Conservation (phyloP, 257 asterid genomes). For the Phtheirospermum japonicum region DNA sequence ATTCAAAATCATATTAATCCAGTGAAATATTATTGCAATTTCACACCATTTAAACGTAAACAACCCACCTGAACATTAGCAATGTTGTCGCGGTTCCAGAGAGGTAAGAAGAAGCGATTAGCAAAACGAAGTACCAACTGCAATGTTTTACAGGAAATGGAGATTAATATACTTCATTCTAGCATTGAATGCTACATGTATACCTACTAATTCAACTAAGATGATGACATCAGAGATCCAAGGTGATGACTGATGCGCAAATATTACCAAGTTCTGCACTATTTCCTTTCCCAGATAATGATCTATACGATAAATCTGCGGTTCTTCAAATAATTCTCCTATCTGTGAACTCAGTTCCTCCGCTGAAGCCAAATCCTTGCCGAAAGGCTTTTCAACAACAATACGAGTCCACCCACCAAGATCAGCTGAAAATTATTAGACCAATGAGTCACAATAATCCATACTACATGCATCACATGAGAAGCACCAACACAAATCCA, state of each 20-base stretch:
- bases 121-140: conserved; percentile 99
- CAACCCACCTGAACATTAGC: conserved; percentile 77
- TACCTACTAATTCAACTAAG: conserved; percentile 8
- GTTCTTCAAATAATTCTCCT: conserved; percentile 86
- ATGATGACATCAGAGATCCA: not conserved
- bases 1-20: conserved; percentile 19
- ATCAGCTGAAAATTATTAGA: conserved; percentile 60
- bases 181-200: conserved; percentile 4
- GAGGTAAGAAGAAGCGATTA: conserved; percentile 90
- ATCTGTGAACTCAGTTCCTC: conserved; percentile 93
- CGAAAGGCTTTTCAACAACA: conserved; percentile 98
- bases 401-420: conserved; percentile 98
- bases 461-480: not conserved
- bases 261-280: conserved; percentile 94
- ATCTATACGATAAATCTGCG: conserved; percentile 93
- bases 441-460: conserved; percentile 16
- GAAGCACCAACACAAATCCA: too few relatives aligned
- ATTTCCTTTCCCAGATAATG: conserved; percentile 98
- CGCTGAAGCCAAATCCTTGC: conserved; percentile 93
- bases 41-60: conserved; percentile 11
- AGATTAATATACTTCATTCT: conserved; percentile 14
- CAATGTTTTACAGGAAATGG: conserved; percentile 31
- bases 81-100: conserved; percentile 97
- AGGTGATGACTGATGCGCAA: conserved; percentile 27
- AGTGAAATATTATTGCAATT: conserved; percentile 3